Conservation (phyloP, 345 rosid genomes). For the Eucalyptus tenuipes region DNA sequence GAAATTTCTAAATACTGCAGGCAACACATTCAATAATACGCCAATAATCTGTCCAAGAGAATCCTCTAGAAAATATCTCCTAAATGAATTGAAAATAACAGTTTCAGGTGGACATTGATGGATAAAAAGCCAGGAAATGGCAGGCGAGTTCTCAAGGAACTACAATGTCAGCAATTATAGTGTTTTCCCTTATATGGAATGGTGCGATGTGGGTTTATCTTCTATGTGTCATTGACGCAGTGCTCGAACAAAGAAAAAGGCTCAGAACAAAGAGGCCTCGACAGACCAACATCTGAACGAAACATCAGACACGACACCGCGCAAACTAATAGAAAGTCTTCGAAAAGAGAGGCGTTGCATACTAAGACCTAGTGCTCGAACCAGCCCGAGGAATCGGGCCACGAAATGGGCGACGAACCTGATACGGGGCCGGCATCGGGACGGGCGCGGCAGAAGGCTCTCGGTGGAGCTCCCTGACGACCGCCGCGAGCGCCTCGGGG, state of each 20-base stretch:
- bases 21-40: accelerated
- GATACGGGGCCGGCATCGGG: not conserved
- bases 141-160: not conserved
- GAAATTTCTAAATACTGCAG: not conserved
- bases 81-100: not conserved
- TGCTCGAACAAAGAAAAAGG: not conserved
- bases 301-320: not conserved
- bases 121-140: not conserved
- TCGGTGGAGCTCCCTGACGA: conserved; percentile 28
- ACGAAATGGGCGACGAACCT: not conserved
- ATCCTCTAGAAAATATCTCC: not conserved
- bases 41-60: not conserved
- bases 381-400: not conserved
- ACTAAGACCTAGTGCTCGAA: not conserved
- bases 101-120: not conserved
- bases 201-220: not conserved
- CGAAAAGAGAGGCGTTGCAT: not conserved
- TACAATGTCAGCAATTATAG: not conserved
- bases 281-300: not conserved
- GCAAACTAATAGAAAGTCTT: not conserved
- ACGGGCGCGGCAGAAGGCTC: conserved; percentile 7
- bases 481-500: conserved; percentile 36
- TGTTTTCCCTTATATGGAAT: not conserved
- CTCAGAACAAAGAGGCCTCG: not conserved
- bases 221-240: not conserved